phyloP scores from a whole-genome alignment of 2,329 filamentous ascomycete species.

The Colletotrichum tamarilloi region DNA sequence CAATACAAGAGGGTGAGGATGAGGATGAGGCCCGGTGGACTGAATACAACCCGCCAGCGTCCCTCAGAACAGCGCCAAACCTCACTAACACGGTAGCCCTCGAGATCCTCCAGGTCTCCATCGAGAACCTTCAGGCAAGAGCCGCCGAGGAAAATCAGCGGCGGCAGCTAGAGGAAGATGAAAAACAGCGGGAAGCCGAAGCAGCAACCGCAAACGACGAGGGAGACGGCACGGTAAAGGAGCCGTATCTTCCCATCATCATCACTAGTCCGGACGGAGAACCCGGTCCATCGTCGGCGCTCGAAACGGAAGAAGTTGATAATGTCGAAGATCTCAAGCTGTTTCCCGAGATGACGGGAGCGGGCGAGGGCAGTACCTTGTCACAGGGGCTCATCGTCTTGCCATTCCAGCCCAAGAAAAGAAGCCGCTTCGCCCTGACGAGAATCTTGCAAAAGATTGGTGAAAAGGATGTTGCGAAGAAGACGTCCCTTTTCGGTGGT shows the following conservation, averaged over 20 bases:
- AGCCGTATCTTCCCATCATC: constrained; percentile 49
- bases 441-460: constrained; percentile 21
- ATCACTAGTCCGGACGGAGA: constrained; percentile 34
- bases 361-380: constrained; percentile 11
- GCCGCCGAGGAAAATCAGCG: constrained; percentile 47
- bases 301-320: background rate
- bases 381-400: constrained; percentile 18
- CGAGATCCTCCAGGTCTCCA: constrained; percentile 55
- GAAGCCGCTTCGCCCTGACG: constrained; percentile 45
- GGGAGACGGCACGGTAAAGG: constrained; percentile 44
- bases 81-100: constrained; percentile 53
- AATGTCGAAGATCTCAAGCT: background rate
- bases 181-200: constrained; percentile 36
- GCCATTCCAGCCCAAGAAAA: constrained; percentile 39
- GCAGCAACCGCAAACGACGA: constrained; percentile 27
- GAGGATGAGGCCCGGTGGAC: constrained; percentile 54
- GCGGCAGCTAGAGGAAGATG: constrained; percentile 42
- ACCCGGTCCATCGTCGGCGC: background rate
- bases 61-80: constrained; percentile 51
- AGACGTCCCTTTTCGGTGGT: constrained; percentile 28
- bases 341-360: background rate
- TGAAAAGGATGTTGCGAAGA: constrained; percentile 36
- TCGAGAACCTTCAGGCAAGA: constrained; percentile 56
- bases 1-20: constrained; percentile 38
- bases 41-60: constrained; percentile 57